Evolutionary conservation across 1,139 yeast species (phyloP).

Genomic region (Suhomyces wounanorum): DNA sequence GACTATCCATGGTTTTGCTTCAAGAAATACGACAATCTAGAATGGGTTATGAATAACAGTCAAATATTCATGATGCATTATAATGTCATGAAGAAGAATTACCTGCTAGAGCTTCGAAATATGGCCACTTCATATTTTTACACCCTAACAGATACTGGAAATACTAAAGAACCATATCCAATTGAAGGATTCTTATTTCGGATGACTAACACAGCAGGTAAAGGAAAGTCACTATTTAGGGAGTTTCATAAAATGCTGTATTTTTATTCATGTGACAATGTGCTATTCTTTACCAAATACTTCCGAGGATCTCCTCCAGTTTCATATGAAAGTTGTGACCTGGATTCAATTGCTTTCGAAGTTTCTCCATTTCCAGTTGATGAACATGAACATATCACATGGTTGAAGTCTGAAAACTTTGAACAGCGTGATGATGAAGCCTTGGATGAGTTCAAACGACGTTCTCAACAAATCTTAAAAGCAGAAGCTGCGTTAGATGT

Average conservation of each 20-base stretch:
- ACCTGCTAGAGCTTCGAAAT: conserved; percentile 58
- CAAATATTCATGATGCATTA: conserved; percentile 43
- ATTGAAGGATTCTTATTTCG: conserved; percentile 76
- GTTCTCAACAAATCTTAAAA: conserved; percentile 54
- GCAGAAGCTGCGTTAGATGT: conserved; percentile 68
- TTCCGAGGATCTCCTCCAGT: conserved; percentile 64
- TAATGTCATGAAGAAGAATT: conserved; percentile 24
- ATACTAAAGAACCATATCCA: conserved; percentile 57
- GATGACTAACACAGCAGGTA: conserved; percentile 55
- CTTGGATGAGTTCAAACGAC: conserved; percentile 61
- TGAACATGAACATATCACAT: conserved; percentile 52
- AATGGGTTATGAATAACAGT: conserved; percentile 66
- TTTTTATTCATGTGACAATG: conserved; percentile 60
- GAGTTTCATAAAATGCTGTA: conserved; percentile 59
- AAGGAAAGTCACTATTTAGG: conserved; percentile 39
- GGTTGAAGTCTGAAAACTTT: conserved; percentile 58
- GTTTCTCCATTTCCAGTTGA: conserved; percentile 55
- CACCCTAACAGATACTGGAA: conserved; percentile 13
- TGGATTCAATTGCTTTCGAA: conserved; percentile 34
- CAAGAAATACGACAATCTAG: conserved; percentile 70
- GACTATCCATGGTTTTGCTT: conserved; percentile 54
- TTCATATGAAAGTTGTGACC: conserved; percentile 27
- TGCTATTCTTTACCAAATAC: conserved; percentile 61
- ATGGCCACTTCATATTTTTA: conserved; percentile 12
- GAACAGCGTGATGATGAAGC: conserved; percentile 57